Evolutionary conservation across 768 basidiomycete species (phyloP).

Genomic region (Podaxis sp.): DNA sequence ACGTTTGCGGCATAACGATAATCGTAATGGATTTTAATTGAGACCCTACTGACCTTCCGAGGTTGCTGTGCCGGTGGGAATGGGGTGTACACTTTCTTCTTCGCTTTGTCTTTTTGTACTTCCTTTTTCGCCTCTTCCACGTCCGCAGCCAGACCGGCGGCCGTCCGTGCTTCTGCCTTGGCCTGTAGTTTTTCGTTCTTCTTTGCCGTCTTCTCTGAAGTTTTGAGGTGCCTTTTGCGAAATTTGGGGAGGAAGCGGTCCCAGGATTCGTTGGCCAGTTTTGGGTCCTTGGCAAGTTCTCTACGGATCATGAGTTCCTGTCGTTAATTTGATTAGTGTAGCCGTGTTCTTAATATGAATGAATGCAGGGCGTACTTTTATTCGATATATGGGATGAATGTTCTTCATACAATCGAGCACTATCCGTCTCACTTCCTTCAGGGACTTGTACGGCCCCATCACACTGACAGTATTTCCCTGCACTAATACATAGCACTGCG

Average conservation of each 20-base stretch:
- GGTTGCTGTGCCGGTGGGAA: constrained; percentile 96
- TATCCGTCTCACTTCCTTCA: constrained; percentile 95
- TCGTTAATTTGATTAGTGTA: neutral
- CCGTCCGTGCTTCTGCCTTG: constrained; percentile 62
- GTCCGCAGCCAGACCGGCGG: constrained; percentile 55
- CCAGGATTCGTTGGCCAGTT: constrained; percentile 92
- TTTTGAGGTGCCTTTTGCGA: constrained; percentile 89
- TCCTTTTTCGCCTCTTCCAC: constrained; percentile 31
- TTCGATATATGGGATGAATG: constrained; percentile 98
- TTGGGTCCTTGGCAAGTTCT: constrained; percentile 97
- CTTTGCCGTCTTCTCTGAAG: constrained; percentile 88
- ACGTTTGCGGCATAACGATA: neutral
- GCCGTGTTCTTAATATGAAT: neutral
- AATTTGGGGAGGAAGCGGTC: constrained; percentile 97
- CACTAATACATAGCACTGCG: constrained; percentile 95
- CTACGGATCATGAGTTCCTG: constrained; percentile 98
- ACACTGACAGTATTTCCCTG: constrained; percentile 98
- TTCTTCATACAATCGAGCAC: constrained; percentile 99
- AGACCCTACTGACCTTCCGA: constrained; percentile 62
- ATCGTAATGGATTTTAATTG: neutral
- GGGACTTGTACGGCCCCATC: constrained; percentile 93
- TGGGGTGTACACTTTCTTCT: constrained; percentile 96
- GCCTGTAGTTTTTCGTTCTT: constrained; percentile 73
- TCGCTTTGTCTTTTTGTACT: constrained; percentile 40
- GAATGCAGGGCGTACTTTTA: constrained; percentile 60